Base-by-base conservation (phyloP, 1,284 basidiomycete species). In the Vanrija sp. region DNA sequence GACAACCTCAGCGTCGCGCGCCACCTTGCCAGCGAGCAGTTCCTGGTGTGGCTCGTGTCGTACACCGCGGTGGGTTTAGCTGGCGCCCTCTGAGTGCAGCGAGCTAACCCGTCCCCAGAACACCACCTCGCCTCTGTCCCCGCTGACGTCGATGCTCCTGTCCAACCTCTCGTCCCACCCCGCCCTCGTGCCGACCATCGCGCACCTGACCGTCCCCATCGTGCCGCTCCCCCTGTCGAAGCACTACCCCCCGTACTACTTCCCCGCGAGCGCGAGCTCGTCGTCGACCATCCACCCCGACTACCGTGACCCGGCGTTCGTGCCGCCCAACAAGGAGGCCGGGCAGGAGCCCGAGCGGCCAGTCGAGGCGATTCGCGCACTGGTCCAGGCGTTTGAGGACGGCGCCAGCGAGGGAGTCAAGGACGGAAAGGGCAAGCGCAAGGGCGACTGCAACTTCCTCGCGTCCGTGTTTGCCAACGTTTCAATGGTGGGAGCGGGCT, bases 81-180 rank as follows among this genome's bases (percentile, higher is more conserved):
- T 34, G 34, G 12, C 12, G 34, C 3, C n/a, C 25, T 10, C 29
- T 54, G 25, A 52, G 28, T 9, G 15, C 16, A 23, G 18, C 3
- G 19, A 38, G 49, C 58, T 64, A 48, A 64, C 47, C 25, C 34
- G 15, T n/a, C 10, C 10, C 6, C 65, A 96, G 93, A 88, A 95
- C 76, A 87, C 89, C 6, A 84, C 88, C 60, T 87, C 94, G 5
- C 85, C 90, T 51, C 85, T 97, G 18, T 91, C 93, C 29, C 95
- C 98, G 78, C 83, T 98, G 10, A 92, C 93, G 1, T 86, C 91
- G 29, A 98, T 99, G 96, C 82, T 98, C 1, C 82, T 98, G 6
- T 97, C 94, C 18, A 99, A 99, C 76, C 80, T 98, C 43, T 91
- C 92, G 15, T 84, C 89, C 14, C 85, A 90, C 51, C 82, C 90